Base-by-base conservation (phyloP, 2,329 filamentous ascomycete species). In the Aspergillus sp. region DNA sequence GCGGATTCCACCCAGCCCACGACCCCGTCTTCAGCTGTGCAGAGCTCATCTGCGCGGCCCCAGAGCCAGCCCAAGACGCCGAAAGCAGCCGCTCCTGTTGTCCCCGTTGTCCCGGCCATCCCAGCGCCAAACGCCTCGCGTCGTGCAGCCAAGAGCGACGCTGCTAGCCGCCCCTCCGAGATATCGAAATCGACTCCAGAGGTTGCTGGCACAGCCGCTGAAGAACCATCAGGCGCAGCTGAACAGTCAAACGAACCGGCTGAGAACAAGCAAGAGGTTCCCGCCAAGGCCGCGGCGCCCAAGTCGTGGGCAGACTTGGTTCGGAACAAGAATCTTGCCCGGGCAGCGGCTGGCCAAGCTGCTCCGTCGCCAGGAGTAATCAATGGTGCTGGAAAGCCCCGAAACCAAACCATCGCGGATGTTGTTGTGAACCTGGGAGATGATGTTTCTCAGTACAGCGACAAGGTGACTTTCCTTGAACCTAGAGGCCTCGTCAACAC, bases 401-500 rank as follows among this genome's bases (percentile, higher is more conserved):
- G 86, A 70, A 79, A 73, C 59, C 83, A 81, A 72, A 88, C 90
- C 17, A 79, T 96, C 52, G 88, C 86, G 3, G 90, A 97, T 65
- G 90, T 90, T 37, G 81, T 99, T 52, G 83, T 83, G 50, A 84
- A 85, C 27, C 95, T 93, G 73, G 84, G 84, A 53, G 86, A 92
- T 23, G 83, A 85, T 57, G 80, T 81, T 39, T 82, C 82, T 47
- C 79, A 82, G 57, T 76, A 79, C 62, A 73, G 75, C 39, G 79
- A 84, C 33, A 90, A 89, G 67, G 80, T 93, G 64, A 82, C 89
- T 17, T 97, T 97, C 70, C 82, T 99, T 51, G 91, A 98, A 76
- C 95, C 95, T 51, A 86, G 93, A 64, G 95, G 95, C 49, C 84
- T 99, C 70, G 90, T 96, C 65, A 99, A 99, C 77, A 96, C 93